These are phyloP conservation scores for Rhodotorula babjevae DNA, from an alignment of 768 basidiomycete genomes.

Conservation along the genomic window DNA sequence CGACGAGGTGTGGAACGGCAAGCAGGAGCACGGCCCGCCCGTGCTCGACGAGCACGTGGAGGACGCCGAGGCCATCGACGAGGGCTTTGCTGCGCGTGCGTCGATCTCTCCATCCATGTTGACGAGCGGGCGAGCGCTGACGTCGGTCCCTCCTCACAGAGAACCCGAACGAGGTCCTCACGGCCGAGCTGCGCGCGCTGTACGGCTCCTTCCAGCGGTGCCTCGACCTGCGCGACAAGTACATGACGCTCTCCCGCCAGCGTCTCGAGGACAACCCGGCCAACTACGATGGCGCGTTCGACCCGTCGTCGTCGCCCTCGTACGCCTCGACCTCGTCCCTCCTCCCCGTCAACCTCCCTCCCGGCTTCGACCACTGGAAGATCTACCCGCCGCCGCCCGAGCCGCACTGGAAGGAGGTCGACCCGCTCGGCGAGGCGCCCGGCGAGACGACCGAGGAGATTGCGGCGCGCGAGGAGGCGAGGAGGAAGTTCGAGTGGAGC, in stretches of 20 bases:
- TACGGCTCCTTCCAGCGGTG: constrained; percentile 69
- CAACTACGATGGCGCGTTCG: constrained; percentile 76
- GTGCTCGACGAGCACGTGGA: constrained; percentile 24
- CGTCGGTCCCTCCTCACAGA: not conserved
- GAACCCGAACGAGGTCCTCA: constrained; percentile 38
- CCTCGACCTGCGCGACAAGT: constrained; percentile 89
- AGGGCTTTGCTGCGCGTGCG: constrained; percentile 29
- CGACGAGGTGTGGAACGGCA: not conserved
- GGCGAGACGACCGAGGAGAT: constrained; percentile 46
- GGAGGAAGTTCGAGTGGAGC: constrained; percentile 44
- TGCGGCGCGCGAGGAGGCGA: constrained; percentile 53
- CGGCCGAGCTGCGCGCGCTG: constrained; percentile 50
- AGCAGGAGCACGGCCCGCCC: constrained; percentile 18
- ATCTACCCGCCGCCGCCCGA: constrained; percentile 90
- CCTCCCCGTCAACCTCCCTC: constrained; percentile 59
- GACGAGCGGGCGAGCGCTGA: not conserved
- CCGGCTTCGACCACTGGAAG: constrained; percentile 63
- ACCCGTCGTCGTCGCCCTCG: constrained; percentile 11
- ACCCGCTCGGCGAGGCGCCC: constrained; percentile 32
- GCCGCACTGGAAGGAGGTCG: constrained; percentile 79
- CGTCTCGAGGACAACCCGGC: constrained; percentile 89
- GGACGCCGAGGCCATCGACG: constrained; percentile 34
- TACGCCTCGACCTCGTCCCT: constrained; percentile 49
- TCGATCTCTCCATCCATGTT: not conserved
- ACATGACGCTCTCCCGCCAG: constrained; percentile 79